Percentiles rank a stretch among this genome's conserved stretches.
Conservation (phyloP, 176 grass and related monocot species). For the Saccharum officinarum region DNA sequence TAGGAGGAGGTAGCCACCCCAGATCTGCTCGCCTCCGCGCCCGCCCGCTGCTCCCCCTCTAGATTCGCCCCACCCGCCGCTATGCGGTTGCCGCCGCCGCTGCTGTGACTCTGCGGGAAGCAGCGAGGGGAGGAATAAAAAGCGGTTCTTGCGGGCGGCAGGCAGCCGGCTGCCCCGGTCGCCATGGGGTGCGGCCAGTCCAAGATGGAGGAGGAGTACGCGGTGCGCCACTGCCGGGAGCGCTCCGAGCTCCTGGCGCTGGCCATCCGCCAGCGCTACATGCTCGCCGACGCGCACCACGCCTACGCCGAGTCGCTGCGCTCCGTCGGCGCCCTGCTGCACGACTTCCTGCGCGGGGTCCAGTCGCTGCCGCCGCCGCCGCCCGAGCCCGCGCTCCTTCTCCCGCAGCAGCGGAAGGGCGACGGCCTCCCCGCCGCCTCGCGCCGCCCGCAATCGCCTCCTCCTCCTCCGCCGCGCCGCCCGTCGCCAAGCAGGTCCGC, state of each 20-base stretch:
- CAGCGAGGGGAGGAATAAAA: neutral
- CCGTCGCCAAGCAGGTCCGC: slow-evolving; percentile 46
- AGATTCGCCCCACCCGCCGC: slow-evolving; percentile 52
- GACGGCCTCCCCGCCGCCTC: slow-evolving; percentile 52
- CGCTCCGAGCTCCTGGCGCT: slow-evolving; percentile 56
- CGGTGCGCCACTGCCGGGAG: slow-evolving; percentile 69
- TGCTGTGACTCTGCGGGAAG: slow-evolving; percentile 7
- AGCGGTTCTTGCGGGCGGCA: neutral
- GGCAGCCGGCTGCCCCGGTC: neutral
- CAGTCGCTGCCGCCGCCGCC: slow-evolving; percentile 45
- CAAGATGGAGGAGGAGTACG: slow-evolving; percentile 73
- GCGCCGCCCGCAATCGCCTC: slow-evolving; percentile 5
- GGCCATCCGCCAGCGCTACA: slow-evolving; percentile 76
- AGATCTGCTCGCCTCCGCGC: slow-evolving; percentile 43
- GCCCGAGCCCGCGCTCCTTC: slow-evolving; percentile 56
- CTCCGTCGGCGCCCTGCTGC: slow-evolving; percentile 52
- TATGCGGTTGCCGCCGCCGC: slow-evolving; percentile 14
- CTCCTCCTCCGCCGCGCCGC: slow-evolving; percentile 28
- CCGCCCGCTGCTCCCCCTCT: neutral
- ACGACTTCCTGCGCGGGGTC: slow-evolving; percentile 56
- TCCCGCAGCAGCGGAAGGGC: slow-evolving; percentile 69
- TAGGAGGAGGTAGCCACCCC: slow-evolving; percentile 10
- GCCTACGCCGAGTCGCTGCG: slow-evolving; percentile 66
- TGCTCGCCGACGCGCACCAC: slow-evolving; percentile 81
- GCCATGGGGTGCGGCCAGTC: slow-evolving; percentile 86